Evolutionary conservation across 345 rosid species (phyloP).

Genomic region (Euphorbia tirucalli): DNA sequence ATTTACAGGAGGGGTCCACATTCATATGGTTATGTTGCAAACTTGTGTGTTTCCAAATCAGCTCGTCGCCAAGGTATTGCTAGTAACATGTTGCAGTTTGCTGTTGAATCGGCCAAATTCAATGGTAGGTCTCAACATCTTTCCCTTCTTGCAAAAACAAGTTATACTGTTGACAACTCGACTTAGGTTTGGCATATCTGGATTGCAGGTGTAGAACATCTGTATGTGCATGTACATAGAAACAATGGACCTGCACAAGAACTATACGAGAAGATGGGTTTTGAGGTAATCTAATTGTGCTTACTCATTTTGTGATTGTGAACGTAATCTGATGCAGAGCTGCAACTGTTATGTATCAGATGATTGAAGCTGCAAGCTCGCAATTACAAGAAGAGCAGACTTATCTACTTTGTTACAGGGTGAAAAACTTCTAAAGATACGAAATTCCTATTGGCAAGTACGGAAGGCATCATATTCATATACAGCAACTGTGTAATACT

Average conservation of each 20-base stretch:
- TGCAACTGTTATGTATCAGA: slow-evolving; percentile 38
- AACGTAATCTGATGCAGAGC: slow-evolving; percentile 13
- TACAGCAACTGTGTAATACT: slow-evolving; percentile 7
- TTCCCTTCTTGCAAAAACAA: slow-evolving; percentile 2
- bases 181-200: too few species aligned
- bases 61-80: slow-evolving; percentile 88
- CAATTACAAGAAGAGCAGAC: slow-evolving; percentile 48
- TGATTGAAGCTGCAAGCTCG: slow-evolving; percentile 52
- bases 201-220: slow-evolving; percentile 53
- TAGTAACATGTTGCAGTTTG: slow-evolving; percentile 67
- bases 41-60: slow-evolving; percentile 76
- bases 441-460: background rate
- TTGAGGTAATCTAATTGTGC: slow-evolving; percentile 49
- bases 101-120: slow-evolving; percentile 56
- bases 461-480: slow-evolving; percentile 1
- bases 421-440: slow-evolving; percentile 19
- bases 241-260: slow-evolving; percentile 59
- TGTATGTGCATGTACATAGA: slow-evolving; percentile 74
- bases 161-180: background rate
- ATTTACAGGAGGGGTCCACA: slow-evolving; percentile 37
- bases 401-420: slow-evolving; percentile 54
- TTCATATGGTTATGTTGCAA: slow-evolving; percentile 69
- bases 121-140: slow-evolving; percentile 39
- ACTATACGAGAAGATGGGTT: slow-evolving; percentile 62
- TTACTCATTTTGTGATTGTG: slow-evolving; percentile 3